Evolutionary conservation across 225 moss, liverwort and hornwort species (phyloP).

Genomic region (Asterella californica): DNA sequence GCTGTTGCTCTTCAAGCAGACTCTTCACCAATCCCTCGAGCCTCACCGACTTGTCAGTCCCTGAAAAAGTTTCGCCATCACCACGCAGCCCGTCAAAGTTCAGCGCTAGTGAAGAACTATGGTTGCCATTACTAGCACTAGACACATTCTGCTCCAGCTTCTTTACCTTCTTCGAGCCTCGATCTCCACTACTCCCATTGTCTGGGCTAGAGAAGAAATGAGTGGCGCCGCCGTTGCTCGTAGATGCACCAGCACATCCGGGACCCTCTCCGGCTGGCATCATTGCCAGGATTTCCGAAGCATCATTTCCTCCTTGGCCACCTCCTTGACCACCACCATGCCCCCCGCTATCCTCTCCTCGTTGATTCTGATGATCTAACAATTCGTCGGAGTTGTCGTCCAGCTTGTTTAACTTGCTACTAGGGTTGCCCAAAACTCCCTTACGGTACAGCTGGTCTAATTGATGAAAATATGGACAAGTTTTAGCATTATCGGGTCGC

Average conservation of each 20-base stretch:
- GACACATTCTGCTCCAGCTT: slow-evolving; percentile 44
- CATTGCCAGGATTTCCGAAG: slow-evolving; percentile 57
- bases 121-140: slow-evolving; percentile 43
- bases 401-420: slow-evolving; percentile 60
- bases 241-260: slow-evolving; percentile 50
- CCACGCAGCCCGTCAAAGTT: slow-evolving; percentile 57
- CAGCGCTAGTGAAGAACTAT: slow-evolving; percentile 43
- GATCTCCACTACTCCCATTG: slow-evolving; percentile 82
- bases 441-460: slow-evolving; percentile 80
- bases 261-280: slow-evolving; percentile 68
- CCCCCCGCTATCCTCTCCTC: slow-evolving; percentile 52
- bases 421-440: slow-evolving; percentile 76
- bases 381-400: slow-evolving; percentile 58
- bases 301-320: slow-evolving; percentile 19
- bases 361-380: slow-evolving; percentile 63
- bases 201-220: slow-evolving; percentile 94
- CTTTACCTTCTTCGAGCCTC: slow-evolving; percentile 65
- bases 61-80: slow-evolving; percentile 57
- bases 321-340: slow-evolving; percentile 30
- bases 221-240: slow-evolving; percentile 52
- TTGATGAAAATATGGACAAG: slow-evolving; percentile 98
- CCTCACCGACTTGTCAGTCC: slow-evolving; percentile 53
- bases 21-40: slow-evolving; percentile 45
- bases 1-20: slow-evolving; percentile 40
- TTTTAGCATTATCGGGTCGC: slow-evolving; percentile 97